Percentiles rank a stretch among this genome's conserved stretches.
Conservation (phyloP, 176 grass and related monocot genomes). For the Aegilops bicornis region DNA sequence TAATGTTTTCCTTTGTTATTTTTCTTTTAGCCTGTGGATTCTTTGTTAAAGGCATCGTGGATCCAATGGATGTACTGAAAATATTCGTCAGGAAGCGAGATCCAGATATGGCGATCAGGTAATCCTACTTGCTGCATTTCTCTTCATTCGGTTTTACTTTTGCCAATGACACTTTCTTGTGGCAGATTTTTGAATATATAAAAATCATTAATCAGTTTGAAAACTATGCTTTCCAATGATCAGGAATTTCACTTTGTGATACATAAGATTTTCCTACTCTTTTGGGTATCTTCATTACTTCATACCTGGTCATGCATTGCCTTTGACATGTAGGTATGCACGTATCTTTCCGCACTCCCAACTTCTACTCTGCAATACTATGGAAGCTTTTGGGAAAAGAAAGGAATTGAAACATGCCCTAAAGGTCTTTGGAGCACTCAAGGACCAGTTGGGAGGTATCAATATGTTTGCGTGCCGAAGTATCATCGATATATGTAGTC, state of each 20-base stretch:
- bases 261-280: slow-evolving; percentile 13
- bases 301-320: slow-evolving; percentile 25
- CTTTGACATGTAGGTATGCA: slow-evolving; percentile 70
- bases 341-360: slow-evolving; percentile 82
- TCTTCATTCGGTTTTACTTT: slow-evolving; percentile 21
- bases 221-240: background rate
- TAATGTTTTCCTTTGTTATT: slow-evolving; percentile 24
- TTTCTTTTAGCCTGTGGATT: slow-evolving; percentile 67
- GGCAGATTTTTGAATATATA: background rate
- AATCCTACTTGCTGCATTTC: slow-evolving; percentile 26
- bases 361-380: slow-evolving; percentile 84
- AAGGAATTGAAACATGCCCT: slow-evolving; percentile 71
- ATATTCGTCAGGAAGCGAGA: slow-evolving; percentile 67
- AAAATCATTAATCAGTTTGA: background rate
- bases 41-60: slow-evolving; percentile 65
- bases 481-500: slow-evolving; percentile 93
- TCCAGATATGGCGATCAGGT: slow-evolving; percentile 76
- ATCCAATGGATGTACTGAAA: slow-evolving; percentile 82
- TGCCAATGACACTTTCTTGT: background rate
- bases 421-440: slow-evolving; percentile 72
- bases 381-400: slow-evolving; percentile 91
- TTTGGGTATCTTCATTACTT: background rate
- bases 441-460: slow-evolving; percentile 78
- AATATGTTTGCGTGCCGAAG: slow-evolving; percentile 96
- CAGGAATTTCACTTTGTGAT: background rate